Evolutionary conservation across 352 stramenopile species (phyloP), one percentile per base, ranked within the genome.

Genomic region (Globisporangium uncinulatum): DNA sequence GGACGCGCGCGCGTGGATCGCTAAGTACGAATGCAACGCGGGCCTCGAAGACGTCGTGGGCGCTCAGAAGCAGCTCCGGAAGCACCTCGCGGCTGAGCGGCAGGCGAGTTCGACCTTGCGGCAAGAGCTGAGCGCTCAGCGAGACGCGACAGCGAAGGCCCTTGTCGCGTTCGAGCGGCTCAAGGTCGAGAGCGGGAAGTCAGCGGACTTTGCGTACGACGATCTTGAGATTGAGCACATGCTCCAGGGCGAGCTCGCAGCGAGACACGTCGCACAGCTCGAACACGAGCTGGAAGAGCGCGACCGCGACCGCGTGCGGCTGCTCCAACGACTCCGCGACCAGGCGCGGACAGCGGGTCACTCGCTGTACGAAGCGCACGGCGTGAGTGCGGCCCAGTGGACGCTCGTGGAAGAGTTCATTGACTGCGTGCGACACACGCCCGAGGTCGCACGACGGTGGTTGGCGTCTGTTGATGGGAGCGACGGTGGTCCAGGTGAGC

Each of bases 1-100:
- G 15, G 76, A 89, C 14, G 74, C 79, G 0, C 67, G 87, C 29
- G 66, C 72, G 21, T 87, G 73, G 75, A 91, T 89, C 54, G 69
- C 65, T 4, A 79, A 79, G 32, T 93, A 93, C 37, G 83, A 93
- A 54, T 58, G 71, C 9, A 59, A 72, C 19, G 76, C 78, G 34
- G 83, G 83, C 0, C 50, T 93, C 19, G 79, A 89, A 58, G 83
- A 90, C 51, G 75, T 89, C n/a, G 66, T 89, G 45, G 79, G 73
- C 44, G 80, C 77, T 61, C 77, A 91, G 39, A 88, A 87, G 63
- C 83, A 87, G 45, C 64, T 93, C 4, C 76, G 79, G 4, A 63
- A 73, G n/a, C 69, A 90, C 41, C 62, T 90, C 10, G 70, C 81
- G 14, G 73, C 76, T 24, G 76, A 89, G 54, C 74, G 86, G 41